phyloP scores from a whole-genome alignment of 192 early-diverging fungal genomes.

The Podila minutissima region DNA sequence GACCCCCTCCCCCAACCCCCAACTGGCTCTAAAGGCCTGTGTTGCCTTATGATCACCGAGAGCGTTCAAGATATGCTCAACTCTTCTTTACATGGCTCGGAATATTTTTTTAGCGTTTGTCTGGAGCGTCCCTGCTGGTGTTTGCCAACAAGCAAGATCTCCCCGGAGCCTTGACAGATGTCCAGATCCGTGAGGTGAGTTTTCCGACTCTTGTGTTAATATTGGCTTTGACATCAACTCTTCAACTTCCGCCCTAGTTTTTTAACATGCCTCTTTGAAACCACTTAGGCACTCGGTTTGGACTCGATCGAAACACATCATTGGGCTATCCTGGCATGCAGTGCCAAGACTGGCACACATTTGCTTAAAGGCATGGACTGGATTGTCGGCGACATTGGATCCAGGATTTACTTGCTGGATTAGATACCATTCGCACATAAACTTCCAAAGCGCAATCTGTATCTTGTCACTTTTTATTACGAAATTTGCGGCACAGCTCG shows the following conservation, averaged over 20 bases:
- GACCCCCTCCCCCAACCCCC: too few relatives aligned
- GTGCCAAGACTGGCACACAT: constrained; percentile 88
- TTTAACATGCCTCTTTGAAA: not conserved
- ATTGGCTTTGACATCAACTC: not conserved
- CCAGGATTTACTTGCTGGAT: constrained; percentile 84
- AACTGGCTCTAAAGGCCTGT: not conserved
- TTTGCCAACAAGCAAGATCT: constrained; percentile 99
- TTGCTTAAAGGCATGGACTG: constrained; percentile 94
- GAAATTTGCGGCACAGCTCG: too few relatives aligned
- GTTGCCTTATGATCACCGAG: too few relatives aligned
- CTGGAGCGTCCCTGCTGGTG: constrained; percentile 92
- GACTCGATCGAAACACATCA: constrained; percentile 85
- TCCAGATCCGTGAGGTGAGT: constrained; percentile 76
- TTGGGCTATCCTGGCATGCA: constrained; percentile 92
- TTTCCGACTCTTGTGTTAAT: not conserved
- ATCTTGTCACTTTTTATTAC: too few relatives aligned
- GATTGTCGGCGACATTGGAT: constrained; percentile 90
- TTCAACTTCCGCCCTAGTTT: not conserved
- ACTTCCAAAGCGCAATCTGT: too few relatives aligned
- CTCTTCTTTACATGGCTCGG: not conserved
- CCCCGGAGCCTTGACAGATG: constrained; percentile 74
- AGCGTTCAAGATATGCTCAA: not conserved
- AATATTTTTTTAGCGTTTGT: constrained; percentile 67
- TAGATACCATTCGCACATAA: constrained; percentile 27
- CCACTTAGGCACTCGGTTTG: constrained; percentile 68